Percentiles rank a stretch among this genome's conserved stretches.
Evolutionary conservation across 1,284 basidiomycete species (phyloP).

Genomic region (Apiotrichum brassicae): DNA sequence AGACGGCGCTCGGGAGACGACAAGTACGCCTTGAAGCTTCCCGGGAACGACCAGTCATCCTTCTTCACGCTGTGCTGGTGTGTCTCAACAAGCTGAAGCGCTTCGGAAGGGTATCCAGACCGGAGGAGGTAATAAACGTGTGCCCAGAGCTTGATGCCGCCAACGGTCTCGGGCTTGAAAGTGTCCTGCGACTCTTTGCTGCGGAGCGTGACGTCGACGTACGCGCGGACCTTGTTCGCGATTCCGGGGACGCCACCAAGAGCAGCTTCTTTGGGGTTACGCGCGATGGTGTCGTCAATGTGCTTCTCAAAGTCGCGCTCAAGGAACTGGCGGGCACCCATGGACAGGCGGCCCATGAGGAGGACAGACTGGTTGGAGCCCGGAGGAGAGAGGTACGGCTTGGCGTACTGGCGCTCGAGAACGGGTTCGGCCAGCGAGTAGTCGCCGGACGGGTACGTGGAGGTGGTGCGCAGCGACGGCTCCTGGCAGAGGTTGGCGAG

Average conservation of each 20-base stretch:
- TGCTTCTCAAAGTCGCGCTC: conserved; percentile 74
- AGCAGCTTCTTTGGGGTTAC: conserved; percentile 74
- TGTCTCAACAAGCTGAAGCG: conserved; percentile 66
- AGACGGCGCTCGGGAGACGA: conserved; percentile 71
- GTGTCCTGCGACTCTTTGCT: conserved; percentile 71
- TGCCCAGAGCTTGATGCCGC: conserved; percentile 85
- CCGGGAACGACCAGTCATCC: conserved; percentile 76
- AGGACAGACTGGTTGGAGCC: conserved; percentile 20
- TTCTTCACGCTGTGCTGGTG: conserved; percentile 69
- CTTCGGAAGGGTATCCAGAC: conserved; percentile 73
- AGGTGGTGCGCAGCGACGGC: conserved; percentile 40
- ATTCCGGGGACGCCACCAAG: conserved; percentile 89
- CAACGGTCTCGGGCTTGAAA: conserved; percentile 75
- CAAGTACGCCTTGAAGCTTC: conserved; percentile 79
- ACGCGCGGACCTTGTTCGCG: conserved; percentile 81
- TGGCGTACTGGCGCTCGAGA: conserved; percentile 49
- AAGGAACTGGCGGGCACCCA: conserved; percentile 49
- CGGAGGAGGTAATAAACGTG: conserved; percentile 85
- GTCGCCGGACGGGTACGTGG: neutral
- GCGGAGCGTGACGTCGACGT: conserved; percentile 58
- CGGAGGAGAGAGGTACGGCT: conserved; percentile 45
- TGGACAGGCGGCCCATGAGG: conserved; percentile 32
- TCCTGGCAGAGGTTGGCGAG: conserved; percentile 50
- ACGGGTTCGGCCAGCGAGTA: conserved; percentile 20
- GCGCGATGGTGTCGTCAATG: conserved; percentile 75